These are phyloP conservation scores for Microdochium bolleyi DNA, from an alignment of 2,329 filamentous ascomycete species.

Conservation along the genomic window DNA sequence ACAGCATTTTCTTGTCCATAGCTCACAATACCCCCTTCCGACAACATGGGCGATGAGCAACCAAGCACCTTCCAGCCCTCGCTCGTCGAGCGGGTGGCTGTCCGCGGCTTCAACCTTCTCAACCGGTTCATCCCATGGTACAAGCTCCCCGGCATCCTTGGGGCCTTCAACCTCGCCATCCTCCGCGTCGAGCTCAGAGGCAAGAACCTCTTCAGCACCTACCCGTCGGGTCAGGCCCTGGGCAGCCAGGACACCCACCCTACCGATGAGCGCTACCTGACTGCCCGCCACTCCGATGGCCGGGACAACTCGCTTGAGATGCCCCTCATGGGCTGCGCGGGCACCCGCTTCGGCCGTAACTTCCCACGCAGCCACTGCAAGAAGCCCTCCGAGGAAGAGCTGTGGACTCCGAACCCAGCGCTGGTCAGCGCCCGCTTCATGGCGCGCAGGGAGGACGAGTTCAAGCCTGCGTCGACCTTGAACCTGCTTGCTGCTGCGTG, in stretches of 20 bases:
- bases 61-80: slow-evolving; percentile 15
- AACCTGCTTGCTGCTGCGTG: slow-evolving; percentile 38
- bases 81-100: slow-evolving; percentile 16
- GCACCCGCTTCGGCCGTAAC: slow-evolving; percentile 36
- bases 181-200: slow-evolving; percentile 31
- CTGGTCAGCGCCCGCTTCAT: slow-evolving; percentile 32
- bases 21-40: neutral
- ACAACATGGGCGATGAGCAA: neutral
- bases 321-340: slow-evolving; percentile 34
- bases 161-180: slow-evolving; percentile 30
- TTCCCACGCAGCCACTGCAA: slow-evolving; percentile 24
- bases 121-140: slow-evolving; percentile 24
- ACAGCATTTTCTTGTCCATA: no score
- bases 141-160: slow-evolving; percentile 29
- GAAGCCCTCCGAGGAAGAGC: slow-evolving; percentile 29
- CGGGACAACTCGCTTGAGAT: slow-evolving; percentile 30
- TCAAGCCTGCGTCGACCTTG: slow-evolving; percentile 33
- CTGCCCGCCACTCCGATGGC: slow-evolving; percentile 32
- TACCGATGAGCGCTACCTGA: slow-evolving; percentile 20
- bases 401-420: slow-evolving; percentile 33
- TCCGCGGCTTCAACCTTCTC: slow-evolving; percentile 22
- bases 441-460: slow-evolving; percentile 24
- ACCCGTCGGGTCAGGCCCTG: slow-evolving; percentile 25
- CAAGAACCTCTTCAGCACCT: slow-evolving; percentile 34
- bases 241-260: slow-evolving; percentile 22